A percentile compares a stretch with the other conserved stretches of the same genome.
Conservation (phyloP, 202 grass and related monocot genomes). For the Musa balbisiana region DNA sequence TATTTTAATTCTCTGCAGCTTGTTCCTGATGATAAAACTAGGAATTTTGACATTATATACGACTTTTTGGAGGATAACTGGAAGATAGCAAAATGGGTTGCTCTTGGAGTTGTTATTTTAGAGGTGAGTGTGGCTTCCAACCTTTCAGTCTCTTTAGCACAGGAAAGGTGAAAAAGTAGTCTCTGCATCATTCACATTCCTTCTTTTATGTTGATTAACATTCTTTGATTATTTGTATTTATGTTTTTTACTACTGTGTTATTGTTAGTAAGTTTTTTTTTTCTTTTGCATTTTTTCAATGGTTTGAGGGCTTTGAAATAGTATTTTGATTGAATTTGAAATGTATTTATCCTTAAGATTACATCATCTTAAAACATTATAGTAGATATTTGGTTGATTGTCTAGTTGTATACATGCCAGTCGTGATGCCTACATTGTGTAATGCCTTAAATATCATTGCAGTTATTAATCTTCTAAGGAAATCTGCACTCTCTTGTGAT, state of each 20-base stretch:
- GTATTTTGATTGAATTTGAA: too few species aligned
- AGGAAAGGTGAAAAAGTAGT: not conserved
- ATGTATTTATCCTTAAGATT: not conserved
- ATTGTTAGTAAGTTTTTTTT: slow-evolving; percentile 7
- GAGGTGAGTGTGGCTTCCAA: slow-evolving; percentile 36
- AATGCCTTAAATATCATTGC: too few species aligned
- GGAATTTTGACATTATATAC: slow-evolving; percentile 72
- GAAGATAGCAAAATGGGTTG: slow-evolving; percentile 91
- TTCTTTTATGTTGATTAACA: not conserved
- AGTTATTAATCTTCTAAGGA: too few species aligned
- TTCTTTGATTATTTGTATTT: not conserved
- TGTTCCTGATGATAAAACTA: slow-evolving; percentile 82
- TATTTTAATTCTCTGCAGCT: slow-evolving; percentile 38
- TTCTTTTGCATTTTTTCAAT: not conserved
- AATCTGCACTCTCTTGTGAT: too few species aligned
- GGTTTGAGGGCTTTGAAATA: too few species aligned
- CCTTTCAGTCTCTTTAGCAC: not conserved
- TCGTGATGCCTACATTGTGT: too few species aligned
- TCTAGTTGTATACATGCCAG: too few species aligned
- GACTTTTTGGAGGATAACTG: slow-evolving; percentile 73
- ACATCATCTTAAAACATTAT: too few species aligned
- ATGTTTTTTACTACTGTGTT: slow-evolving; percentile 5
- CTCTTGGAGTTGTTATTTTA: slow-evolving; percentile 64
- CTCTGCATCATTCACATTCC: not conserved
- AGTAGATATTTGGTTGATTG: too few species aligned